phyloP scores from a whole-genome alignment of 176 grass and related monocot species.

The Elaeis guineensis region DNA sequence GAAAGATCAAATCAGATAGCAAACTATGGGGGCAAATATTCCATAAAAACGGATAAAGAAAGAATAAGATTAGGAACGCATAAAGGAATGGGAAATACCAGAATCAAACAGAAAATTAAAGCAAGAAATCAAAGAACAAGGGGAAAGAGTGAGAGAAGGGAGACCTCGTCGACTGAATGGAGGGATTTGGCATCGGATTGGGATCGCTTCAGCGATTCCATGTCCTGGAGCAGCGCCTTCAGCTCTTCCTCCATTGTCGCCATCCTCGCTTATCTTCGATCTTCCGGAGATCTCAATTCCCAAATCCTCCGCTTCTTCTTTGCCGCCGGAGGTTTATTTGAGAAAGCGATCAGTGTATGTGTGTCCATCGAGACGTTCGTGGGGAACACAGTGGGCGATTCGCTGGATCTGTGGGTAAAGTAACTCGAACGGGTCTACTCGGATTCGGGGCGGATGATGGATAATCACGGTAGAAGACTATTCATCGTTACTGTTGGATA shows the following conservation, averaged over 20 bases:
- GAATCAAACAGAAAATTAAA: background rate
- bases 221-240: constrained; percentile 41
- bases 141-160: background rate
- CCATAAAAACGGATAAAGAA: background rate
- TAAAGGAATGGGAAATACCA: background rate
- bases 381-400: too few species aligned
- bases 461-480: too few species aligned
- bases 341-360: too few species aligned
- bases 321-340: too few species aligned
- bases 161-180: constrained; percentile 45
- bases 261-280: background rate
- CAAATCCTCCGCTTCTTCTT: too few species aligned
- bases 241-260: constrained; percentile 58
- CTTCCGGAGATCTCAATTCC: background rate
- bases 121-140: constrained; percentile 11
- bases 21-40: background rate
- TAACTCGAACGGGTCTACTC: too few species aligned
- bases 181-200: constrained; percentile 11
- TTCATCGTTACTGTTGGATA: too few species aligned
- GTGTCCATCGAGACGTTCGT: too few species aligned
- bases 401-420: too few species aligned
- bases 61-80: background rate
- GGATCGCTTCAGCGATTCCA: constrained; percentile 56
- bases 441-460: too few species aligned
- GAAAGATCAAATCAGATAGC: too few species aligned